A percentile compares a stretch with the other conserved stretches of the same genome.
Conservation (phyloP, 306 rosid species). For the Heteromeles arbutifolia region DNA sequence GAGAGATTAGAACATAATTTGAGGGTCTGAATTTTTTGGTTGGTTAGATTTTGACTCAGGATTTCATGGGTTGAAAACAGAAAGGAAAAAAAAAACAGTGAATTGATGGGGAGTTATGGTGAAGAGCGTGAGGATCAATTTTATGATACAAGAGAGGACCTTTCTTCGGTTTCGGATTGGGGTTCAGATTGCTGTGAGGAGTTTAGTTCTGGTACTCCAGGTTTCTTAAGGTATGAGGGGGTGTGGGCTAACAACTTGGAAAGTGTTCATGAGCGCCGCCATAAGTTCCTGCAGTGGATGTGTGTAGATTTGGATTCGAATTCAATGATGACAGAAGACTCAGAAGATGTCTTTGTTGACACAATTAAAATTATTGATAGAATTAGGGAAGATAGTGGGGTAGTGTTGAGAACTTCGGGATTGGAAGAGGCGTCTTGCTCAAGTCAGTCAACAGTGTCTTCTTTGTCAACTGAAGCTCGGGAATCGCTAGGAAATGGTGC, state of each 20-base stretch:
- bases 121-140: conserved; percentile 47
- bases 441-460: conserved; percentile 25
- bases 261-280: conserved; percentile 56
- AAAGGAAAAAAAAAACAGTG: not conserved
- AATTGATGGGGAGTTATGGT: conserved; percentile 23
- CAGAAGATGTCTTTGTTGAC: conserved; percentile 11
- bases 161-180: conserved; percentile 60
- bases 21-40: not conserved
- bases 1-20: conserved; percentile 5
- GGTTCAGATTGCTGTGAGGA: conserved; percentile 42
- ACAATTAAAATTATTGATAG: conserved; percentile 29
- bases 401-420: conserved; percentile 38
- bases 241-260: conserved; percentile 39
- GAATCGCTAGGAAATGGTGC: conserved; percentile 21
- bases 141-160: conserved; percentile 67
- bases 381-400: conserved; percentile 35
- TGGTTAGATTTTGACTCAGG: conserved; percentile 15
- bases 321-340: conserved; percentile 17
- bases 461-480: conserved; percentile 31
- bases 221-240: conserved; percentile 24
- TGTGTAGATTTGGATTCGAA: conserved; percentile 31
- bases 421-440: conserved; percentile 31
- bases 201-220: conserved; percentile 29
- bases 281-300: conserved; percentile 62
- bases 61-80: conserved; percentile 26